A percentile compares a stretch with the other conserved stretches of the same genome.
These are phyloP conservation scores for Metschnikowia noctiluminum DNA, from an alignment of 805 yeast genomes.

Conservation along the genomic window DNA sequence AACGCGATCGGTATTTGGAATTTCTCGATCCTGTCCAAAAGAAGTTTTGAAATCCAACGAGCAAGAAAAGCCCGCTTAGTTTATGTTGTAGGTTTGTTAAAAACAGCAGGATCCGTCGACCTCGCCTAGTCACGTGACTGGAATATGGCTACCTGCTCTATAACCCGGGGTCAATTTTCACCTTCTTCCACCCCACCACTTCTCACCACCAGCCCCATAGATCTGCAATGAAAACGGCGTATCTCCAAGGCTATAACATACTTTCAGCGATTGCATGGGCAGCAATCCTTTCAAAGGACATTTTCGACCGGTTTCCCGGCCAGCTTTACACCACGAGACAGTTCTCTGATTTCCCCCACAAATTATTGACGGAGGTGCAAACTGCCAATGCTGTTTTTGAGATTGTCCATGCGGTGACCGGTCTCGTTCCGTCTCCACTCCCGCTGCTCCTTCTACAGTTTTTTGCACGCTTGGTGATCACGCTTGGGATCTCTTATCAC, in stretches of 20 bases:
- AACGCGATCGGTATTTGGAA: too few species aligned
- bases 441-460: conserved; percentile 26
- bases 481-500: conserved; percentile 25
- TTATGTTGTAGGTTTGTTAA: too few species aligned
- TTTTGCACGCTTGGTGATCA: conserved; percentile 28
- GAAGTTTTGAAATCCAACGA: too few species aligned
- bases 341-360: conserved; percentile 25
- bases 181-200: too few species aligned
- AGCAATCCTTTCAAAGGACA: conserved; percentile 9
- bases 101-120: too few species aligned
- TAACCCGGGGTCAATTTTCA: too few species aligned
- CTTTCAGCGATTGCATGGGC: conserved; percentile 20
- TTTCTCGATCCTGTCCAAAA: too few species aligned
- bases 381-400: conserved; percentile 26
- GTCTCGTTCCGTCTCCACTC: conserved; percentile 29
- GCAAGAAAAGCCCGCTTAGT: too few species aligned
- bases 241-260: conserved; percentile 19
- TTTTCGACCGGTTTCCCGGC: neutral
- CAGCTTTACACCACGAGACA: conserved; percentile 4
- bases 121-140: too few species aligned
- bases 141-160: too few species aligned
- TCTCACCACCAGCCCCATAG: too few species aligned
- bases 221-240: neutral
- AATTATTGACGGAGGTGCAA: conserved; percentile 25
- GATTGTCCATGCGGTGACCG: conserved; percentile 21